phyloP scores from a whole-genome alignment of 192 early-diverging fungal species.

The Allomyces arbusculus region DNA sequence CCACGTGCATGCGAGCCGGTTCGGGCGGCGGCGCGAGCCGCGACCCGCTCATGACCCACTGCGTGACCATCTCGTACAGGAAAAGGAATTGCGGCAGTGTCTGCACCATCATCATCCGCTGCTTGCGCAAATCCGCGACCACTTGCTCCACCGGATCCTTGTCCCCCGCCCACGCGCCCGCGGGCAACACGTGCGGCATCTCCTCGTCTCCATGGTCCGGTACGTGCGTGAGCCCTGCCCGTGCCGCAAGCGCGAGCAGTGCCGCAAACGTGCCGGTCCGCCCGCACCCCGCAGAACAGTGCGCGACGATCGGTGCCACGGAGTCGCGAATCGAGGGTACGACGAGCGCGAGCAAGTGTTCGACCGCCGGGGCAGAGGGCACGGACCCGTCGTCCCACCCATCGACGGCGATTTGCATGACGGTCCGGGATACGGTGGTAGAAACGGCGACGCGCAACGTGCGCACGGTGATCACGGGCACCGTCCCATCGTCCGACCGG shows the following conservation, averaged over 20 bases:
- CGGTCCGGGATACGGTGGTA: neutral
- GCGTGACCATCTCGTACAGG: slow-evolving; percentile 29
- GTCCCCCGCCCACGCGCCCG: neutral
- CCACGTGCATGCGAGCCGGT: no score
- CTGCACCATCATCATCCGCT: slow-evolving; percentile 29
- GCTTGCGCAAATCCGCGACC: slow-evolving; percentile 18
- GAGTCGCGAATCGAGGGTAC: neutral
- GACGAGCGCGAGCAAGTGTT: neutral
- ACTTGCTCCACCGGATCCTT: slow-evolving; percentile 14
- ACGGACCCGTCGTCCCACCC: neutral
- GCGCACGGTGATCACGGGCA: neutral
- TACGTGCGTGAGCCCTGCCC: no score
- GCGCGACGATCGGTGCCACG: slow-evolving; percentile 20
- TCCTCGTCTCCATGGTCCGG: neutral
- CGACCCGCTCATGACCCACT: no score
- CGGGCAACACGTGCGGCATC: slow-evolving; percentile 3
- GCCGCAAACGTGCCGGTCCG: slow-evolving; percentile 31
- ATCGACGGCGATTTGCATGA: neutral
- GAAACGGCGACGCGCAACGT: neutral
- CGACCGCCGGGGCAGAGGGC: neutral
- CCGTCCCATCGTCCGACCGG: neutral
- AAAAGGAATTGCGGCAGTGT: slow-evolving; percentile 35
- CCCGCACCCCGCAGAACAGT: slow-evolving; percentile 35
- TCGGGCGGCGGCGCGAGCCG: no score
- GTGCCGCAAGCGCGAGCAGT: slow-evolving; percentile 14